Evolutionary conservation across 2,329 filamentous ascomycete species (phyloP).

Genomic region (Sarocladium oryzae): DNA sequence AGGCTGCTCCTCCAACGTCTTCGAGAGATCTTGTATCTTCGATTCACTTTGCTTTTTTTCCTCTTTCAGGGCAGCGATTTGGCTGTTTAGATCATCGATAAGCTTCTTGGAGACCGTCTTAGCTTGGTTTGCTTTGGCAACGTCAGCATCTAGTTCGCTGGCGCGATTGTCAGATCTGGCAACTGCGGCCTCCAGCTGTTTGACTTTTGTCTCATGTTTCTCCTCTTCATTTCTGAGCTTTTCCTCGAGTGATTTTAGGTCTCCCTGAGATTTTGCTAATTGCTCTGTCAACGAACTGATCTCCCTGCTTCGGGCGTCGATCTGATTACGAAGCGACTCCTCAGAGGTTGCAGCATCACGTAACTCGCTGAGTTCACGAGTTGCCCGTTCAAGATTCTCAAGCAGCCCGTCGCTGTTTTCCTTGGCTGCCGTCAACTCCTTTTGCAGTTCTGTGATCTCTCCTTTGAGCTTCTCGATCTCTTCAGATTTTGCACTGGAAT

Average conservation of each 20-base stretch:
- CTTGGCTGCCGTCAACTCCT: conserved; percentile 63
- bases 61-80: conserved; percentile 29
- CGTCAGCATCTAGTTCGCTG: conserved; percentile 33
- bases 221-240: conserved; percentile 28
- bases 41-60: conserved; percentile 25
- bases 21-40: conserved; percentile 34
- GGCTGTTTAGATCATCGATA: conserved; percentile 29
- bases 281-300: conserved; percentile 44
- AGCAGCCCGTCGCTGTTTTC: conserved; percentile 64
- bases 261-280: conserved; percentile 35
- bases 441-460: conserved; percentile 61
- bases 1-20: conserved; percentile 32
- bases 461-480: conserved; percentile 65
- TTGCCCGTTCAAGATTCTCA: conserved; percentile 60
- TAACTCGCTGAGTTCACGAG: conserved; percentile 51
- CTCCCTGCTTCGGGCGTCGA: conserved; percentile 41
- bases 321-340: conserved; percentile 41
- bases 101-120: conserved; percentile 36
- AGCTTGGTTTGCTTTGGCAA: conserved; percentile 31
- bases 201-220: conserved; percentile 23
- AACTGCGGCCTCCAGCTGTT: conserved; percentile 30
- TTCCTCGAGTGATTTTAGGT: conserved; percentile 38
- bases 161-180: conserved; percentile 27
- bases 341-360: conserved; percentile 33
- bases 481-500: conserved; percentile 62